Percentiles rank a stretch among this genome's conserved stretches.
Conservation (phyloP, 192 early-diverging fungal species). For the Gorgonomyces haynaldii region DNA sequence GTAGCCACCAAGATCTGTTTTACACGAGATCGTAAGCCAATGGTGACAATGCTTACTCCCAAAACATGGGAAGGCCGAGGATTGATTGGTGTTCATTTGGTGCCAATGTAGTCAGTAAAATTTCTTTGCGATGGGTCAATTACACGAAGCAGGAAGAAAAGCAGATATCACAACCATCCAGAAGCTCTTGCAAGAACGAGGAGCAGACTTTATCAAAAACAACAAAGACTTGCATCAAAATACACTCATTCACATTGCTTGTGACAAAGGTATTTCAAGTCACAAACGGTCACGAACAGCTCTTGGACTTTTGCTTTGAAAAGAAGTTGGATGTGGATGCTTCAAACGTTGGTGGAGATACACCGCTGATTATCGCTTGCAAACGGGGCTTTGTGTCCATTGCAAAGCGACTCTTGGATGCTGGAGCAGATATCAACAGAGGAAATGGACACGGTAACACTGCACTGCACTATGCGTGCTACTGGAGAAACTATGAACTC, state of each 20-base stretch:
- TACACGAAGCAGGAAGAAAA: constrained; percentile 3
- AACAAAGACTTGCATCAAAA: constrained; percentile 28
- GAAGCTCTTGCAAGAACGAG: not conserved
- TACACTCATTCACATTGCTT: constrained; percentile 30
- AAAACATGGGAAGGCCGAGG: too few species aligned
- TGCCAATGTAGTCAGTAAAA: too few species aligned
- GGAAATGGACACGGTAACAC: constrained; percentile 52
- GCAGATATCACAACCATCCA: constrained; percentile 9
- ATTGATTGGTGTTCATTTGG: too few species aligned
- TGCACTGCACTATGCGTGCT: constrained; percentile 46
- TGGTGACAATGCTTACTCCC: too few species aligned
- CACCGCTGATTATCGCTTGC: constrained; percentile 34
- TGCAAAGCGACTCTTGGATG: constrained; percentile 20
- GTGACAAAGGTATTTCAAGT: constrained; percentile 6
- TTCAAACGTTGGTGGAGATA: constrained; percentile 36
- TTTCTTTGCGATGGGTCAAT: constrained; percentile 1
- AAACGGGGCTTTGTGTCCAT: constrained; percentile 15
- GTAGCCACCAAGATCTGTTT: too few species aligned
- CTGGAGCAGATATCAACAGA: constrained; percentile 9
- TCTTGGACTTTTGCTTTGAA: constrained; percentile 26
- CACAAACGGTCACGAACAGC: not conserved
- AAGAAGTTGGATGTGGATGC: constrained; percentile 20
- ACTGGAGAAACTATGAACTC: constrained; percentile 26
- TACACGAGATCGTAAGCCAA: too few species aligned
- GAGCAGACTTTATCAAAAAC: not conserved